phyloP scores from a whole-genome alignment of 148 eudicot species.

The Fagopyrum homotropicum region DNA sequence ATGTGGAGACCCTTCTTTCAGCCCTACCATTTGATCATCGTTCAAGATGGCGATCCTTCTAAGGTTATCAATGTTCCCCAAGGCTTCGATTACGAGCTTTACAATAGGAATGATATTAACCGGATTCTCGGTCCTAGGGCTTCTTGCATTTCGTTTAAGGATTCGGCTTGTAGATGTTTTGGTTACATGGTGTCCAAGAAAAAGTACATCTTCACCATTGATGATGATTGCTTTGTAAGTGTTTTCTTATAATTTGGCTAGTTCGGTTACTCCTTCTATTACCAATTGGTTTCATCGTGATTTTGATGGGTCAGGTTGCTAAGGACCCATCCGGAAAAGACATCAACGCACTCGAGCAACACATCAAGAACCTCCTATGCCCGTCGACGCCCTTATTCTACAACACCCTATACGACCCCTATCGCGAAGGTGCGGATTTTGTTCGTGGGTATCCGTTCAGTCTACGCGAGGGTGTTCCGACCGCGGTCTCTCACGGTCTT shows the following conservation, averaged over 20 bases:
- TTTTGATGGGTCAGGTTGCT: conserved; percentile 34
- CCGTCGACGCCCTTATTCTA: conserved; percentile 66
- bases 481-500: conserved; percentile 23
- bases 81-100: conserved; percentile 58
- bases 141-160: conserved; percentile 59
- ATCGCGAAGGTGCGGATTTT: conserved; percentile 56
- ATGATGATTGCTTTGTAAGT: conserved; percentile 71
- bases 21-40: conserved; percentile 50
- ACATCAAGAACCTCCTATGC: conserved; percentile 48
- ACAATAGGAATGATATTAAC: conserved; percentile 50
- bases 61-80: conserved; percentile 42
- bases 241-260: background rate
- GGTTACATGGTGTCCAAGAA: conserved; percentile 21
- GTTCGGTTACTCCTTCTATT: too few species aligned
- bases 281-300: too few species aligned
- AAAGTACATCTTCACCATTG: conserved; percentile 60
- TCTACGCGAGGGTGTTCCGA: conserved; percentile 53
- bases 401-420: conserved; percentile 65
- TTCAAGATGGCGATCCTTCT: conserved; percentile 63
- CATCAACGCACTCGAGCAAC: conserved; percentile 55
- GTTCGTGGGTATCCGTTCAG: conserved; percentile 69
- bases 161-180: conserved; percentile 60
- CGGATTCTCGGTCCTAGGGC: conserved; percentile 54
- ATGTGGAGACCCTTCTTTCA: conserved; percentile 60
- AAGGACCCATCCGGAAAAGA: conserved; percentile 56